Base-by-base conservation (phyloP, 169 alveolate species). In the Plasmodium malariae region DNA sequence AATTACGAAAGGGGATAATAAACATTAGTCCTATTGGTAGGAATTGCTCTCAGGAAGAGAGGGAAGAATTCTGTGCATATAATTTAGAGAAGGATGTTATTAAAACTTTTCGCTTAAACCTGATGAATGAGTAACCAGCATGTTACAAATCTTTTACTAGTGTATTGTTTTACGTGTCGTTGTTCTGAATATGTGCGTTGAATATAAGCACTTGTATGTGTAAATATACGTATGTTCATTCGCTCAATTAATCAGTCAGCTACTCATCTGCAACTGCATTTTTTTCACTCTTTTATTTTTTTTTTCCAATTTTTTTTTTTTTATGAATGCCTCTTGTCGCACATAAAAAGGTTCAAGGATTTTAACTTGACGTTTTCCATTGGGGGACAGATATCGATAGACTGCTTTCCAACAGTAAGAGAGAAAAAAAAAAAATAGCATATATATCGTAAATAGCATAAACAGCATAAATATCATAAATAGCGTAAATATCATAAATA, bases 381-480 rank as follows among this genome's bases (percentile, higher is more conserved):
- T 40, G 99, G 99, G 17, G 99, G 99, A 0, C 97, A 98, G 92
- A 98, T 98, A 21, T 96, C 99, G 49, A 94, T 98, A 51, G 99
- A 98, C 92, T 97, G 96, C 24, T 98, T 97, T 76, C 99, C 99
- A 17, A 73, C 73, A 40, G 98, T 96, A 63, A 54, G 91, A 72
- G 43, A 17, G 1, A 34, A 69, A 30, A 30, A 60, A 45, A 21
- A 30, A 21, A 36, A 45, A 7, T n/a, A n/a, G n/a, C n/a, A n/a
- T n/a, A n/a, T n/a, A n/a, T n/a, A n/a, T n/a, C n/a, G n/a, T n/a
- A n/a, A n/a, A n/a, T n/a, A n/a, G n/a, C n/a, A n/a, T n/a, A n/a
- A n/a, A n/a, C n/a, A n/a, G n/a, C n/a, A n/a, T n/a, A n/a, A n/a
- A n/a, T n/a, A n/a, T n/a, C n/a, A n/a, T n/a, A n/a, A n/a, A n/a